Evolutionary conservation across 2,329 filamentous ascomycete species (phyloP).

Genomic region (Aspergillus alliaceus): DNA sequence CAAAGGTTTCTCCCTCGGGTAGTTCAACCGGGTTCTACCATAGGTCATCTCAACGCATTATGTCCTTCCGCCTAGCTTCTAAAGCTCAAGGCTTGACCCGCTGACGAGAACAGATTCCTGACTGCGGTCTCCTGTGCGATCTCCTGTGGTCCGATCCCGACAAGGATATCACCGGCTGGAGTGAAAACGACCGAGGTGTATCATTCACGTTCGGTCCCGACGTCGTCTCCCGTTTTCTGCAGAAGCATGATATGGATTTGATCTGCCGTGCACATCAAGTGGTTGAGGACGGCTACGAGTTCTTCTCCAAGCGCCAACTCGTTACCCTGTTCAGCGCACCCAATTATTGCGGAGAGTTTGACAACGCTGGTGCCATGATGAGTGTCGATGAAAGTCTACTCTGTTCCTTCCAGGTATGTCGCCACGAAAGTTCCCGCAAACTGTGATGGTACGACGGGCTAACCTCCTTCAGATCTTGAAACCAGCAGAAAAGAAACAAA

Average conservation of each 20-base stretch:
- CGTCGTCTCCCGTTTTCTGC: constrained; percentile 93
- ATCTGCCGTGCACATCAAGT: constrained; percentile 99
- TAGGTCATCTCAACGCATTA: constrained; percentile 4
- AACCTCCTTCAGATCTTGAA: constrained; percentile 75
- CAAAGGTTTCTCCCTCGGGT: neutral
- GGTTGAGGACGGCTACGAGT: constrained; percentile 98
- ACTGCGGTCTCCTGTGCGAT: constrained; percentile 96
- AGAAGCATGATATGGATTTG: constrained; percentile 99
- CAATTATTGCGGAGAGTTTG: constrained; percentile 99
- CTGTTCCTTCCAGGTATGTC: constrained; percentile 91
- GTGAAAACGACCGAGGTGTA: constrained; percentile 97
- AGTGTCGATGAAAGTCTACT: constrained; percentile 97
- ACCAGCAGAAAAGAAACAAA: constrained; percentile 99
- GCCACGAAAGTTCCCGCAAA: neutral
- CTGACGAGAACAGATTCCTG: constrained; percentile 74
- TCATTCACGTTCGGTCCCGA: constrained; percentile 98
- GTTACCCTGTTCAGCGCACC: constrained; percentile 97
- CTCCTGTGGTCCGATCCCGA: constrained; percentile 98
- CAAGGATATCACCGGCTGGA: constrained; percentile 99
- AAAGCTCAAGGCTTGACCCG: constrained; percentile 37
- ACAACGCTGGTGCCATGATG: constrained; percentile 99
- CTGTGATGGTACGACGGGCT: neutral
- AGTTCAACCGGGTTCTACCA: neutral
- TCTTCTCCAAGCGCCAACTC: constrained; percentile 97
- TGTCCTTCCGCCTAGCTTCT: constrained; percentile 22